Evolutionary conservation across 768 basidiomycete genomes (phyloP), one percentile per base, ranked within the genome.

Genomic region (Boletus rubropictus): DNA sequence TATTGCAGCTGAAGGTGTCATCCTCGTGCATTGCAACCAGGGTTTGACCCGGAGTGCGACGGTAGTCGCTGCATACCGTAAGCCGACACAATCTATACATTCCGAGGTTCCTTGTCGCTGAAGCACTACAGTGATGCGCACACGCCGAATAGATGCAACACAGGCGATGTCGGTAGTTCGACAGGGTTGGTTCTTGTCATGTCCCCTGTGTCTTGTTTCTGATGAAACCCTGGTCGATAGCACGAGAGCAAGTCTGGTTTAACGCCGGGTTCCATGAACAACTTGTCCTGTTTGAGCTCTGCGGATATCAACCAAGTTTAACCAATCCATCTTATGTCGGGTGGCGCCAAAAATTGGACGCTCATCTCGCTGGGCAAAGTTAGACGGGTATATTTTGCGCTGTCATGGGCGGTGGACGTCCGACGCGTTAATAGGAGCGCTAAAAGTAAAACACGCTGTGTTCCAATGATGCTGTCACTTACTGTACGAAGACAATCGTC

Each of bases 211-310:
- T 14, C 34, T 18, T 17, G 31, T 31, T 28, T 46, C 47, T 53
- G 22, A 51, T 14, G 29, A 7, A 27, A 51, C 11, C 14, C 31
- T 24, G 14, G 20, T 42, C 29, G 12, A 33, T 55, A 87, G 85
- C 78, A 39, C 82, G 85, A 40, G 80, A 85, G 64, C 83, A 86
- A 58, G 84, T 86, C 43, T 87, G 85, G 84, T 77, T 80, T 50
- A 84, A 80, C 51, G 77, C 82, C n/a, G 86, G 85, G 36, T 87
- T 88, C 64, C 80, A 84, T 48, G 83, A 86, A 67, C 86, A 89
- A 55, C 75, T 89, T 22, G 80, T 86, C 28, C 69, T 89, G 39
- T 88, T 85, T 46, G 83, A 83, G 57, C 71, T 87, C 27, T 88
- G 86, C 62, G 72, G 74, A 62, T 88, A 87, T 50, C 71, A 71